Evolutionary conservation across 2,329 filamentous ascomycete genomes (phyloP).

Genomic region (Sodiomyces alkalinus): DNA sequence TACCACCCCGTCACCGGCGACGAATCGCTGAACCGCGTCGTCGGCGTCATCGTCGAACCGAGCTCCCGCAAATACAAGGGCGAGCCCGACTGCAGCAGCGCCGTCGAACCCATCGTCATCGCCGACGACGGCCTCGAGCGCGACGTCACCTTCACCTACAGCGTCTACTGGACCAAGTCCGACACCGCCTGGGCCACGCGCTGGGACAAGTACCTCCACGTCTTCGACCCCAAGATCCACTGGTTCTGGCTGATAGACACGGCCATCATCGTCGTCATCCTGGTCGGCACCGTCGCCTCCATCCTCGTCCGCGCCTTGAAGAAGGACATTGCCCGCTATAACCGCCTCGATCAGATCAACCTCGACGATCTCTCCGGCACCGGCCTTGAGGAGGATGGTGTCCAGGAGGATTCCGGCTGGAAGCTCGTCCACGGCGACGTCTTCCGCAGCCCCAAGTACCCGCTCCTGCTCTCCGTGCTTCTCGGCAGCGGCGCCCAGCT

Average conservation of each 20-base stretch:
- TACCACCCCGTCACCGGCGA: constrained; percentile 66
- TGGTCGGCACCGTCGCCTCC: constrained; percentile 84
- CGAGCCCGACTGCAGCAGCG: constrained; percentile 47
- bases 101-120: constrained; percentile 45
- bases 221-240: constrained; percentile 95
- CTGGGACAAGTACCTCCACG: constrained; percentile 98
- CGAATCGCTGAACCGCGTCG: constrained; percentile 63
- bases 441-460: constrained; percentile 73
- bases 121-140: constrained; percentile 31
- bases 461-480: constrained; percentile 72
- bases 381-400: constrained; percentile 70
- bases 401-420: constrained; percentile 97
- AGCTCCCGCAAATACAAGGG: constrained; percentile 49
- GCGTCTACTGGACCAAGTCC: constrained; percentile 76
- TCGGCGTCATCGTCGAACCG: constrained; percentile 81
- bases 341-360: constrained; percentile 80
- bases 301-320: constrained; percentile 75
- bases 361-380: constrained; percentile 78
- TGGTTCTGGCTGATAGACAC: constrained; percentile 97
- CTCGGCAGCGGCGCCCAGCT: constrained; percentile 90
- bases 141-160: constrained; percentile 80
- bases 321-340: constrained; percentile 95
- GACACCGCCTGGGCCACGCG: constrained; percentile 84
- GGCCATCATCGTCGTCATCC: constrained; percentile 82
- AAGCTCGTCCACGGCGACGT: constrained; percentile 97